Conservation (phyloP, 371 early-diverging fungal species). For the Rhizomucor miehei region DNA sequence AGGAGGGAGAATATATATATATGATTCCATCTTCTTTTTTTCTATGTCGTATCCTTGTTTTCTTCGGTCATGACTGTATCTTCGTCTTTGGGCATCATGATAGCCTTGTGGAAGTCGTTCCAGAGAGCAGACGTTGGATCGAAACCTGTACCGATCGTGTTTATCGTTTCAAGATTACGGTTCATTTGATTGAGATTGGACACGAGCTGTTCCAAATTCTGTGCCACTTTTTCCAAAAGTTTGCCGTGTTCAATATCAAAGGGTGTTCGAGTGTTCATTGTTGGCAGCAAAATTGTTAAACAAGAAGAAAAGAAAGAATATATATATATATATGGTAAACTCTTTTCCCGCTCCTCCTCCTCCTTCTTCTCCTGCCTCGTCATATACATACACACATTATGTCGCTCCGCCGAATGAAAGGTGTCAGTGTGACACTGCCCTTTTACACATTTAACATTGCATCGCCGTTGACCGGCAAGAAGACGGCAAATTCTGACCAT, state of each 20-base stretch:
- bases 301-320: too few species aligned
- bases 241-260: slow-evolving; percentile 26
- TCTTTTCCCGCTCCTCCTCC: slow-evolving; percentile 8
- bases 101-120: slow-evolving; percentile 19
- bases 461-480: slow-evolving; percentile 61
- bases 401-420: slow-evolving; percentile 41
- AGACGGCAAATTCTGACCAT: slow-evolving; percentile 67
- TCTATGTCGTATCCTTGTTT: too few species aligned
- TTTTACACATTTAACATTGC: slow-evolving; percentile 79
- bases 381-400: background rate
- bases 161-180: slow-evolving; percentile 52
- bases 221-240: slow-evolving; percentile 20
- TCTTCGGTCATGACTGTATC: background rate
- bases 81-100: slow-evolving; percentile 4
- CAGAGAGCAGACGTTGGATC: slow-evolving; percentile 48
- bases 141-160: slow-evolving; percentile 55
- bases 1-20: too few species aligned
- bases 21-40: too few species aligned
- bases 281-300: background rate
- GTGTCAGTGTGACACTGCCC: slow-evolving; percentile 67
- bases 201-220: slow-evolving; percentile 47
- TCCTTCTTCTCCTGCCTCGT: background rate
- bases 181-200: slow-evolving; percentile 47
- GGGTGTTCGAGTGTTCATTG: slow-evolving; percentile 6
- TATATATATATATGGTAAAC: too few species aligned